phyloP scores from a whole-genome alignment of 2,329 filamentous ascomycete genomes.

The Teratosphaeria zuluensis region DNA sequence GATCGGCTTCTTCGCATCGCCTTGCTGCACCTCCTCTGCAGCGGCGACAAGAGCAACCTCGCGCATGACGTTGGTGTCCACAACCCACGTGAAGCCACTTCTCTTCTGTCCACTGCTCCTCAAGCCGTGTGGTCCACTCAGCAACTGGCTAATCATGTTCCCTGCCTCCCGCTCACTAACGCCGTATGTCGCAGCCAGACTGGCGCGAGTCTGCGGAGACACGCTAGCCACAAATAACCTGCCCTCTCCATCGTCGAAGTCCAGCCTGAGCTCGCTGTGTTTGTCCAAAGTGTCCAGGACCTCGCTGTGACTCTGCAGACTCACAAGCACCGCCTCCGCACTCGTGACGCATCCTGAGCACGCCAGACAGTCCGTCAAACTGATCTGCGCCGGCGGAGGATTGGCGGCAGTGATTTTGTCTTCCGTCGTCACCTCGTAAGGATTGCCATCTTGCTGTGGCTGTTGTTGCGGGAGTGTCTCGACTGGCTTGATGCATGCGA shows the following conservation, averaged over 20 bases:
- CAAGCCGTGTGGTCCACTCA: constrained; percentile 61
- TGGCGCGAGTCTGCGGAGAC: constrained; percentile 82
- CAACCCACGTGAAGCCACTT: constrained; percentile 77
- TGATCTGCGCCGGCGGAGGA: constrained; percentile 74
- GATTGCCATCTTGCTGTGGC: constrained; percentile 36
- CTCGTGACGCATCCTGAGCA: constrained; percentile 97
- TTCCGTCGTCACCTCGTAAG: constrained; percentile 87
- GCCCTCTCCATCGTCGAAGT: constrained; percentile 32
- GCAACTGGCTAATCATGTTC: constrained; percentile 70
- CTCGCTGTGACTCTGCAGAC: constrained; percentile 85
- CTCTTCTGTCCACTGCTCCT: constrained; percentile 59
- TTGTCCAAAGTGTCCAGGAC: constrained; percentile 74
- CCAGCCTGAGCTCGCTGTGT: constrained; percentile 17
- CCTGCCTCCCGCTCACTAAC: constrained; percentile 65
- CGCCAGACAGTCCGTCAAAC: constrained; percentile 90
- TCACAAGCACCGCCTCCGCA: constrained; percentile 93
- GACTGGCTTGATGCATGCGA: constrained; percentile 96
- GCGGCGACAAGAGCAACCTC: constrained; percentile 66
- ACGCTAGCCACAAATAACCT: constrained; percentile 87
- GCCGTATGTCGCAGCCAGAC: constrained; percentile 73
- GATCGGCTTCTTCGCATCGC: constrained; percentile 50
- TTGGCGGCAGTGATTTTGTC: constrained; percentile 51
- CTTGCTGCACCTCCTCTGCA: constrained; percentile 36
- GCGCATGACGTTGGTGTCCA: constrained; percentile 78
- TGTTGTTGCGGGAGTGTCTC: constrained; percentile 70